Base-by-base conservation (phyloP, 495 filamentous ascomycete species). In the Neurospora sp. region DNA sequence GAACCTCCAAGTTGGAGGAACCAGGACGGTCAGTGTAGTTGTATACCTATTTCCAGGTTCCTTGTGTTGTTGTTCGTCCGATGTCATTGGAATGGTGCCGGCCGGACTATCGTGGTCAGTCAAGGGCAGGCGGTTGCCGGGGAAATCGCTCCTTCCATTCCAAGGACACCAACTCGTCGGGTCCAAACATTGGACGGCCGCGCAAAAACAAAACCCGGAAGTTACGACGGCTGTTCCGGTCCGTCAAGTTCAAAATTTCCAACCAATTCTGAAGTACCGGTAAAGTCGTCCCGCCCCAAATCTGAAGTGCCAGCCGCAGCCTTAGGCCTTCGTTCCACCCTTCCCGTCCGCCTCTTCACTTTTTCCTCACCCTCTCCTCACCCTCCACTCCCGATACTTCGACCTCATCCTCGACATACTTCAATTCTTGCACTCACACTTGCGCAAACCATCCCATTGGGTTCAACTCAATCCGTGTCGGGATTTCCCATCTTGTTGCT, bases 271-370 rank as follows among this genome's bases (percentile, higher is more conserved):
- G 27, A 35, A 35, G 27, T 65, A 65, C 53, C 53, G 27, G 53
- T 65, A 16, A 65, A 65, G 53, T 65, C 53, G 53, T 31, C 11
- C 53, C 53, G 27, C 22, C 22, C 53, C 22, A 61, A 65, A 65
- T 65, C 27, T 65, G 14, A 65, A 65, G 53, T 65, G 53, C 53
- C 53, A 65, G 27, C 53, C 53, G 53, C 53, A 65, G 27, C 53
- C 53, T 35, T 14, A 59, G 48, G 20, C 22, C 27, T 61, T 65
- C 20, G 59, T 40, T 71, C 73, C 73, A 73, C 72, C 42, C 12
- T 74, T 74, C 70, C 40, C 39, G 69, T 69, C 70, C 16, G 68
- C 59, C 53, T 68, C 39, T 40, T 31, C 40, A 44, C 7, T 1
- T 27, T 18, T 72, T 20, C 16, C 69, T 69, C 53, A 31, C 48